Evolutionary conservation across 495 filamentous ascomycete species (phyloP).

Genomic region (Articulospora tetracladia): DNA sequence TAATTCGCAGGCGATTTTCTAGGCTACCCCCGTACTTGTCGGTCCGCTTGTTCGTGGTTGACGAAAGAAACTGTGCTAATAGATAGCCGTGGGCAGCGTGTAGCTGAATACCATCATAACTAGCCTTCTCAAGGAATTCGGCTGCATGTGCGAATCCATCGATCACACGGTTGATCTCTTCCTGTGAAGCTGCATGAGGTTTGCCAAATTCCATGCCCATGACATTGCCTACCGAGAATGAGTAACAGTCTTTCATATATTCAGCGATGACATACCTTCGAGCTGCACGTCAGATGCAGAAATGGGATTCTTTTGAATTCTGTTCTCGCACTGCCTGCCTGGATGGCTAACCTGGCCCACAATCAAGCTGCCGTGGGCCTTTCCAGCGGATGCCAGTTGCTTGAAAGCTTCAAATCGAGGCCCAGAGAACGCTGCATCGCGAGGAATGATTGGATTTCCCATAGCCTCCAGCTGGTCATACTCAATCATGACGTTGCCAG

Average conservation of each 20-base stretch:
- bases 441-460: slow-evolving; percentile 56
- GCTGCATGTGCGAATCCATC: slow-evolving; percentile 58
- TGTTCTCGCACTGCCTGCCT: slow-evolving; percentile 49
- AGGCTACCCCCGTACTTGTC: slow-evolving; percentile 54
- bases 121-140: slow-evolving; percentile 56
- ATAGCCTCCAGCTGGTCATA: slow-evolving; percentile 53
- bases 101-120: slow-evolving; percentile 63
- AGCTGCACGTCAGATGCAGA: slow-evolving; percentile 59
- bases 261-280: slow-evolving; percentile 20
- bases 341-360: slow-evolving; percentile 60
- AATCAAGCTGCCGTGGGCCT: slow-evolving; percentile 50
- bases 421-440: slow-evolving; percentile 40
- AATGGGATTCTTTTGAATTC: slow-evolving; percentile 51
- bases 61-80: slow-evolving; percentile 58
- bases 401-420: slow-evolving; percentile 56
- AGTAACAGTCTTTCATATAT: slow-evolving; percentile 15
- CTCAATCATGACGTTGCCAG: slow-evolving; percentile 61
- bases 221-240: slow-evolving; percentile 25
- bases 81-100: slow-evolving; percentile 64
- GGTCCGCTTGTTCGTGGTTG: slow-evolving; percentile 53
- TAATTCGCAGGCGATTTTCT: slow-evolving; percentile 48
- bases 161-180: slow-evolving; percentile 59
- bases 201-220: slow-evolving; percentile 35
- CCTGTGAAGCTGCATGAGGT: slow-evolving; percentile 53
- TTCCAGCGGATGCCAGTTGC: slow-evolving; percentile 42